Percentiles rank a stretch among this genome's conserved stretches.
Conservation (phyloP, 2,329 filamentous ascomycete species). For the Pseudogymnoascus sp. region DNA sequence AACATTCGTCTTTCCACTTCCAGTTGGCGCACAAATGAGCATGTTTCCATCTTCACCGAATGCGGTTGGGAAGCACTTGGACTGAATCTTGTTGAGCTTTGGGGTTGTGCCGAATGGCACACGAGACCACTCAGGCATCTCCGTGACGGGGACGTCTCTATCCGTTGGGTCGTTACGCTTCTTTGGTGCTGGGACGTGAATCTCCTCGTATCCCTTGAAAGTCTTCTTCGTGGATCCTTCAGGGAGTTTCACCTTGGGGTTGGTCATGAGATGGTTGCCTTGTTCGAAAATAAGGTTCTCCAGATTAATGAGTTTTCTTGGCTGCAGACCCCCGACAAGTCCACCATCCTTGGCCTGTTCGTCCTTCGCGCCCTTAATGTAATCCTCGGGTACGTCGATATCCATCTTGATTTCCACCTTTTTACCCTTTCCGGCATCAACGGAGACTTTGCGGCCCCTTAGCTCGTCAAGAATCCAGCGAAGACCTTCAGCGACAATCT, state of each 20-base stretch:
- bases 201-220: constrained; percentile 98
- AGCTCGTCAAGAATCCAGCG: constrained; percentile 84
- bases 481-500: constrained; percentile 86
- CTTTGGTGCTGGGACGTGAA: constrained; percentile 91
- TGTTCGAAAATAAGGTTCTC: constrained; percentile 97
- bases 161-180: constrained; percentile 75
- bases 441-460: constrained; percentile 59
- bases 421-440: constrained; percentile 47
- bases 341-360: constrained; percentile 57
- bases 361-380: constrained; percentile 42
- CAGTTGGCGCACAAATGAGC: constrained; percentile 94
- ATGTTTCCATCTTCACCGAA: constrained; percentile 95
- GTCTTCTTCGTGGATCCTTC: constrained; percentile 91
- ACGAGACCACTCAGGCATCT: constrained; percentile 88
- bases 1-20: constrained; percentile 97
- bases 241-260: constrained; percentile 85
- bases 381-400: constrained; percentile 64
- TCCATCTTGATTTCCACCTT: constrained; percentile 94
- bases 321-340: constrained; percentile 75
- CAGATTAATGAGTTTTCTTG: constrained; percentile 80
- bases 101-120: constrained; percentile 78
- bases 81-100: constrained; percentile 90
- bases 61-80: constrained; percentile 82
- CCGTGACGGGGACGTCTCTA: constrained; percentile 71
- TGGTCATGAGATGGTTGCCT: constrained; percentile 99